phyloP scores from a whole-genome alignment of 2,329 filamentous ascomycete genomes.

The Fusarium sp. region DNA sequence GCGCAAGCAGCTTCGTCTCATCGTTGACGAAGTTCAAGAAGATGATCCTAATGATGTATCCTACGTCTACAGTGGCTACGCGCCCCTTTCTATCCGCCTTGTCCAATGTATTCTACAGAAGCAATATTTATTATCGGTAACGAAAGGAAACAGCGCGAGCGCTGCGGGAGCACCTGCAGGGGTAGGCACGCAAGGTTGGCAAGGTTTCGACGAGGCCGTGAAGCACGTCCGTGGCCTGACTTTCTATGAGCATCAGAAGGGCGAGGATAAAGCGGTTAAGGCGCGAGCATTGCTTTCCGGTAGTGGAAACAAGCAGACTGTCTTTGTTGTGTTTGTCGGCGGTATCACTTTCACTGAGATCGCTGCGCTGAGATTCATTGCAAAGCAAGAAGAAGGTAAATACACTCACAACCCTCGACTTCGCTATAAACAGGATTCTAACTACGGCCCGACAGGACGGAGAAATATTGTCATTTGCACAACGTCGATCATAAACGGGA shows the following conservation, averaged over 20 bases:
- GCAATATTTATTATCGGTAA: constrained; percentile 79
- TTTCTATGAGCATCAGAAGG: constrained; percentile 92
- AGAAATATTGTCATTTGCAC: constrained; percentile 92
- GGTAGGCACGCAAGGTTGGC: constrained; percentile 83
- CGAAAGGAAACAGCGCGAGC: constrained; percentile 68
- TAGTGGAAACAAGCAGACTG: constrained; percentile 82
- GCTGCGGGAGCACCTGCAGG: constrained; percentile 54
- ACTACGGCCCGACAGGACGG: constrained; percentile 63
- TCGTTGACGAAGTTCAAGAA: constrained; percentile 97
- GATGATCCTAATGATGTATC: constrained; percentile 93
- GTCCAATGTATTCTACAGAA: constrained; percentile 96
- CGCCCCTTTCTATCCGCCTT: constrained; percentile 89
- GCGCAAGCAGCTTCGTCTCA: constrained; percentile 86
- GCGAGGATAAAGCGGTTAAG: constrained; percentile 91
- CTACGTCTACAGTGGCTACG: constrained; percentile 98
- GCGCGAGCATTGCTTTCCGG: constrained; percentile 86
- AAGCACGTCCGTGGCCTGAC: constrained; percentile 90
- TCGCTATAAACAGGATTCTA: constrained; percentile 17
- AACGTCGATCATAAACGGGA: constrained; percentile 90
- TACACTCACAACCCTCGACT: constrained; percentile 13
- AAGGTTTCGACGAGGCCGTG: constrained; percentile 91
- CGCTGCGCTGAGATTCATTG: constrained; percentile 91
- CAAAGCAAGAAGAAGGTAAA: constrained; percentile 81
- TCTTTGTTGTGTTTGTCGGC: constrained; percentile 97
- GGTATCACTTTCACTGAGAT: constrained; percentile 97